A percentile compares a stretch with the other conserved stretches of the same genome.
phyloP scores from a whole-genome alignment of 1,139 yeast genomes.

The Geotrichum candidum region DNA sequence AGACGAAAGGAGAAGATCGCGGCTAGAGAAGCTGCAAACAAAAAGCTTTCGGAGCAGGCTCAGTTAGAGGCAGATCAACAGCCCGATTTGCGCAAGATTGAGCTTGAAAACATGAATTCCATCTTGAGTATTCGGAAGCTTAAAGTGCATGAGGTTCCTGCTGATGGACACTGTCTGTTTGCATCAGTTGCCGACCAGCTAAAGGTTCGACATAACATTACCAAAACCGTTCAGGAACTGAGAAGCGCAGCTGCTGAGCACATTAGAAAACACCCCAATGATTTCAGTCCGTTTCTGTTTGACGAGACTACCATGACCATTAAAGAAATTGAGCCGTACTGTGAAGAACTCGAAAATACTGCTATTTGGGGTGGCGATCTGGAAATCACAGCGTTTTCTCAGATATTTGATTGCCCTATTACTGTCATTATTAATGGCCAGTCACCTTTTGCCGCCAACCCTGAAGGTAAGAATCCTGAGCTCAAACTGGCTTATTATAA shows the following conservation, averaged over 20 bases:
- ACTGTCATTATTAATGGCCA: slow-evolving; percentile 72
- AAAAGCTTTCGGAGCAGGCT: slow-evolving; percentile 61
- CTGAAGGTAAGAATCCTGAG: slow-evolving; percentile 41
- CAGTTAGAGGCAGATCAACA: slow-evolving; percentile 57
- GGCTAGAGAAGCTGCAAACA: slow-evolving; percentile 64
- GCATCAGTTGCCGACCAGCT: slow-evolving; percentile 82
- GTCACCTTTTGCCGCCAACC: slow-evolving; percentile 55
- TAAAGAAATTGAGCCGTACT: slow-evolving; percentile 63
- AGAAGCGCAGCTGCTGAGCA: slow-evolving; percentile 61
- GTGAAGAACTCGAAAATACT: slow-evolving; percentile 59
- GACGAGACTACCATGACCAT: slow-evolving; percentile 65
- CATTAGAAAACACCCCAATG: slow-evolving; percentile 57
- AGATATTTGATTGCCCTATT: slow-evolving; percentile 63
- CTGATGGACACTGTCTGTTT: slow-evolving; percentile 93
- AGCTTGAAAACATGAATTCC: slow-evolving; percentile 55
- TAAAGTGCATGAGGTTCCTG: slow-evolving; percentile 52
- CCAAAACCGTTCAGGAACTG: slow-evolving; percentile 46
- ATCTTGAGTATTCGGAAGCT: slow-evolving; percentile 48
- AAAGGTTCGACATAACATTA: slow-evolving; percentile 42
- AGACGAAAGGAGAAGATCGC: slow-evolving; percentile 82
- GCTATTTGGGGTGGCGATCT: slow-evolving; percentile 96
- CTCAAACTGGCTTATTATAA: slow-evolving; percentile 74
- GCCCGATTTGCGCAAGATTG: slow-evolving; percentile 66
- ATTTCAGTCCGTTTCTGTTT: slow-evolving; percentile 73
- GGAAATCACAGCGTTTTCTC: slow-evolving; percentile 76